phyloP scores from a whole-genome alignment of 2,329 filamentous ascomycete species.

The Cytospora schulzeri region DNA sequence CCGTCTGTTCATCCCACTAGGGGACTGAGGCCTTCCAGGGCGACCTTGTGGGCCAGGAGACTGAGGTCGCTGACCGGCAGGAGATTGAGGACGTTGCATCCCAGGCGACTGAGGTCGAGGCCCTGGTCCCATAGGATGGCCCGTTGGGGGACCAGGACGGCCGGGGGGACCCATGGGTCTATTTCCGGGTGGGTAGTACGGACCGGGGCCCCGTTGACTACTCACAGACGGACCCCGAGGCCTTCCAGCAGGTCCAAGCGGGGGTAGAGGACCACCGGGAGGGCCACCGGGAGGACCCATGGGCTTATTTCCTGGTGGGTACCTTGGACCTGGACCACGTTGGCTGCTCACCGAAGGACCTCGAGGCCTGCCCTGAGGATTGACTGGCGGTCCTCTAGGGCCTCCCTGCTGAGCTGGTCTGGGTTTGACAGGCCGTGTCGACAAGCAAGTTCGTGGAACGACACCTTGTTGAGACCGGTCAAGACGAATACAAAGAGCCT shows the following conservation, averaged over 20 bases:
- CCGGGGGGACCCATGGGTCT: slow-evolving; percentile 46
- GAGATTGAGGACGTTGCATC: slow-evolving; percentile 40
- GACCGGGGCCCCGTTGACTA: slow-evolving; percentile 44
- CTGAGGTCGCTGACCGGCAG: slow-evolving; percentile 39
- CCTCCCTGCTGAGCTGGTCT: slow-evolving; percentile 56
- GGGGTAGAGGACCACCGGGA: slow-evolving; percentile 37
- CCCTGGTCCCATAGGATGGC: slow-evolving; percentile 37
- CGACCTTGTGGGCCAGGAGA: slow-evolving; percentile 32
- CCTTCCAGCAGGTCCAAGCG: slow-evolving; percentile 40
- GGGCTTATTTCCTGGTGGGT: slow-evolving; percentile 40
- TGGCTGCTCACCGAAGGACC: slow-evolving; percentile 41
- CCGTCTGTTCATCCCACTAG: slow-evolving; percentile 44
- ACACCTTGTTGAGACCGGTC: slow-evolving; percentile 93
- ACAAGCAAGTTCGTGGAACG: slow-evolving; percentile 89
- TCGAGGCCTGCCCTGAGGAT: slow-evolving; percentile 42
- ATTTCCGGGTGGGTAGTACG: slow-evolving; percentile 38
- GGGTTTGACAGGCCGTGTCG: slow-evolving; percentile 87
- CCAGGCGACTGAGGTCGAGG: slow-evolving; percentile 47
- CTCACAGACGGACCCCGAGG: slow-evolving; percentile 32
- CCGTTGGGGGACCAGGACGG: slow-evolving; percentile 34
- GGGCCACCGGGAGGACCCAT: slow-evolving; percentile 43
- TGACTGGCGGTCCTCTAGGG: slow-evolving; percentile 58
- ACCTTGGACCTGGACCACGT: slow-evolving; percentile 43
- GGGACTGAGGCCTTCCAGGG: slow-evolving; percentile 32
- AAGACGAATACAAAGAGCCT: slow-evolving; percentile 89